Evolutionary conservation across 75 land plant species (phyloP).

Genomic region (Pseudotsuga menziesii): DNA sequence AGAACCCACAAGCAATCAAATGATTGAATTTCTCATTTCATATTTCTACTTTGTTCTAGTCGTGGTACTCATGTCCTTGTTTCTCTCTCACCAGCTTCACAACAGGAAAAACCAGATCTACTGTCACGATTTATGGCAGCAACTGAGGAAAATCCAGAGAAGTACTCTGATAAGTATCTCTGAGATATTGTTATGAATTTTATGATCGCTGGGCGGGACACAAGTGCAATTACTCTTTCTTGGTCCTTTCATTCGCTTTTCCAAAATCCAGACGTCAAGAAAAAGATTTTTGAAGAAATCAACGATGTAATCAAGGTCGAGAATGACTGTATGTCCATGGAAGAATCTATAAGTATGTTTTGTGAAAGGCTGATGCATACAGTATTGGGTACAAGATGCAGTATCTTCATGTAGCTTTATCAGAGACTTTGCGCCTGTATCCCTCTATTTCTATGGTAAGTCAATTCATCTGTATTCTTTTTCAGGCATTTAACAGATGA

Average conservation of each 20-base stretch:
- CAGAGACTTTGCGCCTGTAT: constrained; percentile 35
- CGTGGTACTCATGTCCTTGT: not conserved
- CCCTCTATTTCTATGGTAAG: constrained; percentile 32
- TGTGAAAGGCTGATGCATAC: constrained; percentile 16
- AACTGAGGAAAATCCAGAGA: constrained; percentile 33
- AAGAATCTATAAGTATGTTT: not conserved
- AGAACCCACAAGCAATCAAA: not conserved
- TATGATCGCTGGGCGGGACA: constrained; percentile 74
- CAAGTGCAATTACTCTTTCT: constrained; percentile 60
- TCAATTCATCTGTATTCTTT: no score
- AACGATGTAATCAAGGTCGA: not conserved
- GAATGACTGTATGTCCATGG: not conserved
- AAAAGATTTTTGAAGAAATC: constrained; percentile 20
- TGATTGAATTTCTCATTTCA: not conserved
- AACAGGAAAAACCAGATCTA: constrained; percentile 42
- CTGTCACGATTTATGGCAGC: constrained; percentile 54
- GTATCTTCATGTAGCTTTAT: constrained; percentile 32
- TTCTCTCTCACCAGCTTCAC: constrained; percentile 4
- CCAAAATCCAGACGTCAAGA: constrained; percentile 45
- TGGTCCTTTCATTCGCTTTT: constrained; percentile 74
- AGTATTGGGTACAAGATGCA: constrained; percentile 6
- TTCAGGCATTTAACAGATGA: no score
- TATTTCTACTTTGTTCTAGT: not conserved
- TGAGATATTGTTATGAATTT: constrained; percentile 68
- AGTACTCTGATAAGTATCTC: constrained; percentile 23